These are phyloP conservation scores for Daldinia caldariorum DNA, from an alignment of 495 filamentous ascomycete species.

Conservation along the genomic window DNA sequence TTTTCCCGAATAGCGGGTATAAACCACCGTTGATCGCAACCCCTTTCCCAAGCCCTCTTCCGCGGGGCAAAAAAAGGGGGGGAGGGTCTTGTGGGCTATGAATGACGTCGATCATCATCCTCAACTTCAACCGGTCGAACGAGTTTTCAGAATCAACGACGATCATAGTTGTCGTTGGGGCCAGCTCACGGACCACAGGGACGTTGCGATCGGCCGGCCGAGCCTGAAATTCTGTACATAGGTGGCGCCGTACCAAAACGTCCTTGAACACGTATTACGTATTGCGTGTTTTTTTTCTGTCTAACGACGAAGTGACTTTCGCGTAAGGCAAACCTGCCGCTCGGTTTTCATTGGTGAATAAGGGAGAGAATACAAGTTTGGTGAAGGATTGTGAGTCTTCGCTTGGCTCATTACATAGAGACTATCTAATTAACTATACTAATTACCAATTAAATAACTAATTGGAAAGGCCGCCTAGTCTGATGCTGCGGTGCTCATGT, in stretches of 20 bases:
- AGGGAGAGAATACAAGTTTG: not conserved
- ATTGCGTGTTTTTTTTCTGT: not conserved
- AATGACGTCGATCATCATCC: conserved; percentile 40
- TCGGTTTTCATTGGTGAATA: not conserved
- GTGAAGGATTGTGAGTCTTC: conserved; percentile 32
- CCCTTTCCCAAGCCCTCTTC: no score
- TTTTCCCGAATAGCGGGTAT: conserved; percentile 36
- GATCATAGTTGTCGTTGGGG: conserved; percentile 22
- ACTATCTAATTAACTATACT: not conserved
- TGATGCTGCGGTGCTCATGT: conserved; percentile 24
- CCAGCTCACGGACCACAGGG: conserved; percentile 15
- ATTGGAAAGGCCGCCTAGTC: conserved; percentile 15
- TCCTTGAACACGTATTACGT: not conserved
- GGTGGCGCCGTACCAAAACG: conserved; percentile 21
- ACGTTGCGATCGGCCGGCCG: conserved; percentile 26
- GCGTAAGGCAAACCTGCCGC: not conserved
- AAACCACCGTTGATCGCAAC: conserved; percentile 34
- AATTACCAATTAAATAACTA: not conserved
- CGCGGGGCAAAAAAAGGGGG: no score
- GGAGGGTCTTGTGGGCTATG: conserved; percentile 20
- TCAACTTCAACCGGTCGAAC: conserved; percentile 25
- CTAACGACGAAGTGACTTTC: conserved; percentile 23
- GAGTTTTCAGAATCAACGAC: conserved; percentile 13
- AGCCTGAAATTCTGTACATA: conserved; percentile 20
- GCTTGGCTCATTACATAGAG: conserved; percentile 25